Base-by-base conservation (phyloP, 306 rosid species). In the Cicer bijugum region DNA sequence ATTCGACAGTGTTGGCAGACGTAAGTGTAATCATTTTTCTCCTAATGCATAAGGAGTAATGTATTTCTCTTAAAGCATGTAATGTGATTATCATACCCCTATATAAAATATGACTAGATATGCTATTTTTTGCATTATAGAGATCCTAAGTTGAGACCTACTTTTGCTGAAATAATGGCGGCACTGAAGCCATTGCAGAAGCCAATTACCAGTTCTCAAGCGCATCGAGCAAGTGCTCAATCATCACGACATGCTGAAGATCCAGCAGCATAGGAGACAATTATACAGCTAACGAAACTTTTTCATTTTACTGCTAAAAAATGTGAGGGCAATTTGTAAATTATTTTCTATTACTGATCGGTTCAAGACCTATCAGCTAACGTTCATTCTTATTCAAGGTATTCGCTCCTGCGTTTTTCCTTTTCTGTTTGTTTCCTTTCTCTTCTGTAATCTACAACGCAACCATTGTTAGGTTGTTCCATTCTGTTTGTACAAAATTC, bases 131-230 rank as follows among this genome's bases (percentile, higher is more conserved):
- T 59, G 74, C 50, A 66, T 82, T 81, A 74, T 75, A 95, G 99
- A 63, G 97, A 95, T 82, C 92, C 99, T 51, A 95, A 75, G 81
- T 74, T 92, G 86, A 88, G 99, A 76, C 99, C 99, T 1, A 76
- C 92, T 5, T 95, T 95, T 87, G 75, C 93, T 10, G 97, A 95
- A 84, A 91, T 95, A 87, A 87, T 95, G 97, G 97, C 97, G 1
- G 84, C 91, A 42, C 80, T 95, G 82, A 95, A 90, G 88, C 99
- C 93, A 23, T 83, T 95, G 85, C 99, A 95, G 86, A 95, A 85
- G 96, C 93, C 99, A 11, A 61, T 87, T 50, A 79, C 65, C 35
- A 68, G 82, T 69, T 82, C 96, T 61, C 96, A 84, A 78, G 87
- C 70, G 79, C 85, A 79, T 4, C 86, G 96, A 85, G 81, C 88